Base-by-base conservation (phyloP, 2,329 filamentous ascomycete genomes). In the Xylaria sp. region DNA sequence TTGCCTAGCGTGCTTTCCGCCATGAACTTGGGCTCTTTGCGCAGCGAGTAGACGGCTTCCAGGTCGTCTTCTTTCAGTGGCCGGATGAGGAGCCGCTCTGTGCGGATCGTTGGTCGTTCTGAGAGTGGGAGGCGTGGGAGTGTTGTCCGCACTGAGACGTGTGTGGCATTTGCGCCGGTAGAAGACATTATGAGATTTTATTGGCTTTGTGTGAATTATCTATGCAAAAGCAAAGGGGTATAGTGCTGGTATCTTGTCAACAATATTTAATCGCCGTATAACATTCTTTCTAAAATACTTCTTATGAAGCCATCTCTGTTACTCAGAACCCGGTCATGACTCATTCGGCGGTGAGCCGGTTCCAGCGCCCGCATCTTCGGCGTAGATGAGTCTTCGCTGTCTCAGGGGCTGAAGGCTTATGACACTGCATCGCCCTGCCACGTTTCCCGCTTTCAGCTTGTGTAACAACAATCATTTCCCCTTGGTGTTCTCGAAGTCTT, bases 11-110 rank as follows among this genome's bases (percentile, higher is more conserved):
- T 57, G 11, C 65, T 77, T 36, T 73, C 72, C 0, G 70, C 61
- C 75, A 78, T 78, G 49, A 72, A 73, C 26, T 71, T 71, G 13
- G 72, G 69, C 28, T 77, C 68, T 13, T 38, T 49, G 2, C 76
- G 75, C 1, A 78, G 64, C n/a, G 38, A 42, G 40, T 73, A 66
- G 17, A 73, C 66, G 11, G 66, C 65, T 9, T 64, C 17, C 3
- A 75, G 67, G 48, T 77, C 76, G 31, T 54, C 60, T n/a, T 70
- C 65, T 6, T 36, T 61, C 42, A 78, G 49, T 15, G 73, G 72
- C 11, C 76, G 74, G 20, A 77, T 63, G 13, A 77, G 59, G 23
- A 77, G 73, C 20, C 75, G 71, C n/a, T 65, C 46, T 15, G 75
- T 77, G 31, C n/a, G 70, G 58, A 76, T 70, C n/a, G 46, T 58